Evolutionary conservation across 202 grass and related monocot species (phyloP), one percentile per base, ranked within the genome.

Genomic region (Setaria viridis): DNA sequence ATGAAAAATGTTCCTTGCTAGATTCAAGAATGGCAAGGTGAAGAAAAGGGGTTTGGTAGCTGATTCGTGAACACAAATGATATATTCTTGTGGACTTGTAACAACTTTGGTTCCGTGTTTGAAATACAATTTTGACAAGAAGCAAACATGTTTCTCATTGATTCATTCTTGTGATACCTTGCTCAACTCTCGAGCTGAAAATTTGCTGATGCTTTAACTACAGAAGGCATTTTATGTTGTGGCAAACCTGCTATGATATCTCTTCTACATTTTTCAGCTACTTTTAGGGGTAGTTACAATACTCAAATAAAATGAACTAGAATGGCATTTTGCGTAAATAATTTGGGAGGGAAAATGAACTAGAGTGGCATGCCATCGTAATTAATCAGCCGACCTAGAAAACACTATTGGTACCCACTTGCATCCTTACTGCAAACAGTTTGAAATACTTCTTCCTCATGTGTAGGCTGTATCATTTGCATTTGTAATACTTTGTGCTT

Each of bases 401-500:
- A 25, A 25, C 25, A 25, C 25, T 25, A 25, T 25, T 25, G 25
- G 25, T 25, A 25, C 25, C 25, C 25, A 25, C 25, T 25, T 25
- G 25, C 25, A 25, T 25, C 81, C 32, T 78, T 70, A 59, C 42
- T 79, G 10, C 11, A 5, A 32, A 29, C 10, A 74, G 78, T 21
- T 67, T 72, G 37, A 70, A 70, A 37, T 75, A 70, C 55, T 35
- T 80, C 50, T 79, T 56, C 21, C 20, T 80, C 51, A 62, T 78
- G 56, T 76, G 29, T 32, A 85, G 29, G 29, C 51, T 58, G 17
- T 47, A 41, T 43, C 51, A 64, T 62, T 90, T 79, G 51, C 80
- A 79, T 35, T 32, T 83, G 55, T 53, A 82, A 79, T 64, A 62
- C 57, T 82, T 89, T 86, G n/a, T 79, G 10, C 32, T 25, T 72